A percentile compares a stretch with the other conserved stretches of the same genome.
phyloP scores from a whole-genome alignment of 2,329 filamentous ascomycete species.

The Clathrospora elynae region DNA sequence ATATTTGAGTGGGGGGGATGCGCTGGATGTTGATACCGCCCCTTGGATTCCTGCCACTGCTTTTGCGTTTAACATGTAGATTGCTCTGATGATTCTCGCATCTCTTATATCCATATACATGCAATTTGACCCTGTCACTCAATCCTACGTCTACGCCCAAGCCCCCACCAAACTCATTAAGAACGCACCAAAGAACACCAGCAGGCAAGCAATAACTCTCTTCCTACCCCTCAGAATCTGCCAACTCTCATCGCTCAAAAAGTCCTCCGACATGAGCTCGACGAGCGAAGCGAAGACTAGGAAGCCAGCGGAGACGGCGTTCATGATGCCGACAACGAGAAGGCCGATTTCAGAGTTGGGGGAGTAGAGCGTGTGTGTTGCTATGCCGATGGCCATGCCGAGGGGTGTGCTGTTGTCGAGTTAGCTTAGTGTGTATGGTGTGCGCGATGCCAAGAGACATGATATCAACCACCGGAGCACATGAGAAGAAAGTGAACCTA shows the following conservation, averaged over 20 bases:
- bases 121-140: no score
- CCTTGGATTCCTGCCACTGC: no score
- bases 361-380: conserved; percentile 79
- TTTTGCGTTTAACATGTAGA: no score
- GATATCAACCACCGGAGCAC: background rate
- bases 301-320: conserved; percentile 80
- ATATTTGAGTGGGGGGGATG: no score
- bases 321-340: conserved; percentile 84
- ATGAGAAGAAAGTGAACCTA: conserved; percentile 4
- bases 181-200: conserved; percentile 67
- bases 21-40: no score
- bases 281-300: conserved; percentile 82
- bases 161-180: conserved; percentile 75
- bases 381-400: conserved; percentile 80
- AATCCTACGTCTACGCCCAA: conserved; percentile 63
- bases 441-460: background rate
- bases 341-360: conserved; percentile 76
- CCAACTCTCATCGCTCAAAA: conserved; percentile 77
- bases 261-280: conserved; percentile 84
- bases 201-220: conserved; percentile 65
- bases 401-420: conserved; percentile 68
- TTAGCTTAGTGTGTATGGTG: background rate
- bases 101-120: no score
- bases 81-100: no score
- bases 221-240: conserved; percentile 65